phyloP scores from a whole-genome alignment of 495 filamentous ascomycete species.

The Sordaria brevicollis region DNA sequence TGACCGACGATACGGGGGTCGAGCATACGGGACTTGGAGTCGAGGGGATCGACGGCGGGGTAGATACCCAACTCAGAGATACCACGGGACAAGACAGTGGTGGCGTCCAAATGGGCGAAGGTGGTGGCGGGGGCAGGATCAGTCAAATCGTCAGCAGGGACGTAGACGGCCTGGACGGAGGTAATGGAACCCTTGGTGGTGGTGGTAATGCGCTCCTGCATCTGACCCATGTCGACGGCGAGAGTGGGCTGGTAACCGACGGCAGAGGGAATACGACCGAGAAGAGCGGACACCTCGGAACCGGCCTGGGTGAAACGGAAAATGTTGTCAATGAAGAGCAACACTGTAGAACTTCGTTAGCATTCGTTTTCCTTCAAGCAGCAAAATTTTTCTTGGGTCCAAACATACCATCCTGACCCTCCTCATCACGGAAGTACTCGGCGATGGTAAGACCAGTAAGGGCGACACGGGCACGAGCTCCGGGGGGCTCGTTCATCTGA shows the following conservation, averaged over 20 bases:
- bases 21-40: constrained; percentile 99
- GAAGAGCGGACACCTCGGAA: constrained; percentile 98
- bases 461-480: constrained; percentile 99
- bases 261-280: constrained; percentile 99
- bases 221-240: constrained; percentile 98
- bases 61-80: constrained; percentile 99
- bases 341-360: constrained; percentile 43
- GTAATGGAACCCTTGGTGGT: constrained; percentile 99
- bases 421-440: constrained; percentile 95
- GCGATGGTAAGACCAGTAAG: constrained; percentile 85
- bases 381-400: neutral
- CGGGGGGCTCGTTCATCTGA: constrained; percentile 99
- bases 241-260: constrained; percentile 99
- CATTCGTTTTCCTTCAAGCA: neutral
- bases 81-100: constrained; percentile 99
- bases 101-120: constrained; percentile 99
- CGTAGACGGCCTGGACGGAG: constrained; percentile 99
- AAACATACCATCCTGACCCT: constrained; percentile 79
- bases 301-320: constrained; percentile 99
- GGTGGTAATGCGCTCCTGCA: constrained; percentile 99
- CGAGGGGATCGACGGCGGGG: constrained; percentile 97
- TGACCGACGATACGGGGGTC: constrained; percentile 96
- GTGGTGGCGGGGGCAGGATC: constrained; percentile 98
- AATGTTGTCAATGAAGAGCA: constrained; percentile 99
- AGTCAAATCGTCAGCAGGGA: constrained; percentile 99